phyloP scores from a whole-genome alignment of 176 grass and related monocot species.

The Calamus simplicifolius region DNA sequence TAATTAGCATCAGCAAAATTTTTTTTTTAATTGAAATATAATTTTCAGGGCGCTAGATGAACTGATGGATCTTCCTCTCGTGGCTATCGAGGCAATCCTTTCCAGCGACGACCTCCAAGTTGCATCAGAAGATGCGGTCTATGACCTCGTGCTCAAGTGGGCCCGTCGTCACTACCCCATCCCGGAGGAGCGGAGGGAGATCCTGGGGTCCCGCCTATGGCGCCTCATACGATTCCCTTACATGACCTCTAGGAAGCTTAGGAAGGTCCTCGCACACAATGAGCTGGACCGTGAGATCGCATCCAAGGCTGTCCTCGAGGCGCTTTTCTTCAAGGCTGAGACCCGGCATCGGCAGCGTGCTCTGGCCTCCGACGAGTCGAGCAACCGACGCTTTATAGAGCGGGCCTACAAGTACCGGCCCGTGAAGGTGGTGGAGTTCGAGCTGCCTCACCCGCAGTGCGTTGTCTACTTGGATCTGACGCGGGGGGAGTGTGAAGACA shows the following conservation, averaged over 20 bases:
- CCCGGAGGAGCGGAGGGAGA: conserved; percentile 3
- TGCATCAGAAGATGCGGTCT: conserved; percentile 14
- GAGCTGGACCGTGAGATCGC: conserved; percentile 6
- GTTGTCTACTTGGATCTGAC: conserved; percentile 17
- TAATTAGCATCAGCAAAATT: no score
- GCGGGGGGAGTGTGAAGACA: not conserved
- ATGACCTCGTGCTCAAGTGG: conserved; percentile 20
- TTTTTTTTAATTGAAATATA: no score
- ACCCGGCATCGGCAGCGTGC: not conserved
- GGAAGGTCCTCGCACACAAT: conserved; percentile 1
- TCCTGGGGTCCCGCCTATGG: not conserved
- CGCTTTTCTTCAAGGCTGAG: conserved; percentile 19
- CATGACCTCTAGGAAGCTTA: conserved; percentile 16
- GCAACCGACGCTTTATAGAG: not conserved
- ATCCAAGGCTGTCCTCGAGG: conserved; percentile 13
- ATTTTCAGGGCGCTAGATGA: conserved; percentile 9
- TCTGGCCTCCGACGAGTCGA: not conserved
- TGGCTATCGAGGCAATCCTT: conserved; percentile 13
- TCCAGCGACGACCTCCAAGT: conserved; percentile 25
- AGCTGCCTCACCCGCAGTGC: conserved; percentile 16
- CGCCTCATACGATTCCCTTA: conserved; percentile 7
- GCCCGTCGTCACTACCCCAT: not conserved
- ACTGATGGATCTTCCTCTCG: conserved; percentile 9
- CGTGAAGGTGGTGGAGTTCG: conserved; percentile 11
- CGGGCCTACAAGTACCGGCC: conserved; percentile 16